Evolutionary conservation across 2,329 filamentous ascomycete genomes (phyloP).

Genomic region (Beauveria bassiana): DNA sequence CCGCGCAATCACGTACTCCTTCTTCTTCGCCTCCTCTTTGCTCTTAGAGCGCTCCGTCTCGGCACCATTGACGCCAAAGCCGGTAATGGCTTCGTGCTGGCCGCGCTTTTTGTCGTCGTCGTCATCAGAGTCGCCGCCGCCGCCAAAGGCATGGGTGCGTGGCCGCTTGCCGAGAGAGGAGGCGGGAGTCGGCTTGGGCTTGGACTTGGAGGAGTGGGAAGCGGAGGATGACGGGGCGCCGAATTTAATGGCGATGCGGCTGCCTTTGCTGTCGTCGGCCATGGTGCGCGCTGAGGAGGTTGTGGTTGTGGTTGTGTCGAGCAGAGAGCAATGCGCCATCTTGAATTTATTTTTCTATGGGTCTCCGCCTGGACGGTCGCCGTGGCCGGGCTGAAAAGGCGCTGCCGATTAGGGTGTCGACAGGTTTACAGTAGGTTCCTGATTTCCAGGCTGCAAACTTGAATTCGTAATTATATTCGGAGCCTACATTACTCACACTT

Average conservation of each 20-base stretch:
- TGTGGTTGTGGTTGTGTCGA: constrained; percentile 4
- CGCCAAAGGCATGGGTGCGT: constrained; percentile 32
- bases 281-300: constrained; percentile 21
- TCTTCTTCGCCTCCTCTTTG: constrained; percentile 16
- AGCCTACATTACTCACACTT: too few species aligned
- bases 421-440: not conserved
- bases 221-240: constrained; percentile 24
- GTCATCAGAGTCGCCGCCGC: constrained; percentile 34
- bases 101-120: constrained; percentile 24
- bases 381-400: not conserved
- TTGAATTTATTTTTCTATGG: constrained; percentile 7
- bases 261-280: constrained; percentile 26
- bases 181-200: constrained; percentile 20
- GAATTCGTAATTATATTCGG: too few species aligned
- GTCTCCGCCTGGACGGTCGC: not conserved
- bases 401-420: not conserved
- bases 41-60: constrained; percentile 31
- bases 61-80: constrained; percentile 38
- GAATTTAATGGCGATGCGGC: constrained; percentile 44
- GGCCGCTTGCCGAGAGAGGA: constrained; percentile 42
- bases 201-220: constrained; percentile 23
- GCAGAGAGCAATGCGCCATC: not conserved
- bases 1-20: constrained; percentile 47
- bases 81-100: constrained; percentile 41
- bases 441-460: too few species aligned